A percentile compares a stretch with the other conserved stretches of the same genome.
Conservation (phyloP, 495 filamentous ascomycete species). For the Neurospora sp. region DNA sequence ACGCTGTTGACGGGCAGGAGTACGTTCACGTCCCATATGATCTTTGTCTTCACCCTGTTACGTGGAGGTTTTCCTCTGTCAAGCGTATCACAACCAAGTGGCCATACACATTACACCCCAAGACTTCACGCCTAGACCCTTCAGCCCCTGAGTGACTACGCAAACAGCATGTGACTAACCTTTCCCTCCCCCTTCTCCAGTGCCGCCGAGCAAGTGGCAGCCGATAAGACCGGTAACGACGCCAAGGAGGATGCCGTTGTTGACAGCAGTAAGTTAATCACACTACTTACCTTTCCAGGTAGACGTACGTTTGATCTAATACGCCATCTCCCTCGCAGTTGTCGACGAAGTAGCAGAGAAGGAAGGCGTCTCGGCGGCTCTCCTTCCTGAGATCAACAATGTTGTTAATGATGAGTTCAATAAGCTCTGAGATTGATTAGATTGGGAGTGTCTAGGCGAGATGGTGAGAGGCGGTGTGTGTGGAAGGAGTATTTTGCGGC, state of each 20-base stretch:
- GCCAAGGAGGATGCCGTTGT: constrained; percentile 21
- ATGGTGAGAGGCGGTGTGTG: not conserved
- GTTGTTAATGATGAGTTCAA: constrained; percentile 25
- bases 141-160: not conserved
- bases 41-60: too few species aligned
- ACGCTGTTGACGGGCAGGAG: constrained; percentile 17
- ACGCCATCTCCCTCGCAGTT: constrained; percentile 1
- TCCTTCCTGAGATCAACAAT: constrained; percentile 24
- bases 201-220: constrained; percentile 23
- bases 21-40: constrained; percentile 1
- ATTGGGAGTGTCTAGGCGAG: not conserved
- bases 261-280: constrained; percentile 12
- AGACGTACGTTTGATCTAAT: too few species aligned
- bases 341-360: constrained; percentile 21
- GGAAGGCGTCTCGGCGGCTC: constrained; percentile 20
- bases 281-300: too few species aligned
- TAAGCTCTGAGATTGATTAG: constrained; percentile 9
- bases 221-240: constrained; percentile 16
- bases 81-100: too few species aligned
- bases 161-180: not conserved
- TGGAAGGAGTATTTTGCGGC: not conserved
- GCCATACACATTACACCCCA: too few species aligned
- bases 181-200: not conserved
- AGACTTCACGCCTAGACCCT: not conserved
- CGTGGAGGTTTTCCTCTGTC: too few species aligned